These are phyloP conservation scores for Irpex rosettiformis DNA, from an alignment of 1,284 basidiomycete species.

Conservation along the genomic window DNA sequence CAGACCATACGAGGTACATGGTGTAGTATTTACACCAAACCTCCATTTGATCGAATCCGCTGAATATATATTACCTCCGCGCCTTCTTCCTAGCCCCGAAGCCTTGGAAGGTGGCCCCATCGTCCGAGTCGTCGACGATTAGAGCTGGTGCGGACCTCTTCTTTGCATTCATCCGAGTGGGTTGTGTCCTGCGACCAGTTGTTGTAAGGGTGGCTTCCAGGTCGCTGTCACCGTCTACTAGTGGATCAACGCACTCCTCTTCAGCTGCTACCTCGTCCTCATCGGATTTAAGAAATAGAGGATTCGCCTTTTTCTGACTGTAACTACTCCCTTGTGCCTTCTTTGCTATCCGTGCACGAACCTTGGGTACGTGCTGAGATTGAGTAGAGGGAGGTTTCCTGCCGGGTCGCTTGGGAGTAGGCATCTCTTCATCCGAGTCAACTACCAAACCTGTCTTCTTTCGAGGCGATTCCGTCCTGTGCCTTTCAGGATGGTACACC, in stretches of 20 bases:
- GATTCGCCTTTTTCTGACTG: conserved; percentile 16
- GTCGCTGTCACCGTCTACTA: neutral
- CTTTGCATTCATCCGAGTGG: conserved; percentile 2
- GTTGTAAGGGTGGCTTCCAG: neutral
- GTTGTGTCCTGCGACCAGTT: neutral
- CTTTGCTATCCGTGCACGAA: neutral
- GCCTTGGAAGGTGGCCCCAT: conserved; percentile 64
- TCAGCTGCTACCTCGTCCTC: conserved; percentile 3
- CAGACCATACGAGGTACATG: neutral
- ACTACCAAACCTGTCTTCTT: neutral
- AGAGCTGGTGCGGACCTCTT: conserved; percentile 36
- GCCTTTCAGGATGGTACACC: conserved; percentile 13
- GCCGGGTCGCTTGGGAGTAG: conserved; percentile 6
- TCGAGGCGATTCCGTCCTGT: conserved; percentile 26
- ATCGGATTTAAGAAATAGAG: conserved; percentile 25
- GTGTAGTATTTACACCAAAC: too few species aligned
- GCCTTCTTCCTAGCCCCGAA: conserved; percentile 41
- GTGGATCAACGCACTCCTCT: neutral
- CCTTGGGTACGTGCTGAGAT: neutral
- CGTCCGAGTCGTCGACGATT: conserved; percentile 67
- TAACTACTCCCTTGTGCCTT: neutral
- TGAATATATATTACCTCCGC: conserved; percentile 9
- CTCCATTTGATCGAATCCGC: too few species aligned
- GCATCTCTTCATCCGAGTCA: conserved; percentile 5
- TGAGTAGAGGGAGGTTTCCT: neutral